Percentiles rank a stretch among this genome's conserved stretches.
These are phyloP conservation scores for Ceratorhiza oryzae-sativae DNA, from an alignment of 1,284 basidiomycete genomes.

Conservation along the genomic window DNA sequence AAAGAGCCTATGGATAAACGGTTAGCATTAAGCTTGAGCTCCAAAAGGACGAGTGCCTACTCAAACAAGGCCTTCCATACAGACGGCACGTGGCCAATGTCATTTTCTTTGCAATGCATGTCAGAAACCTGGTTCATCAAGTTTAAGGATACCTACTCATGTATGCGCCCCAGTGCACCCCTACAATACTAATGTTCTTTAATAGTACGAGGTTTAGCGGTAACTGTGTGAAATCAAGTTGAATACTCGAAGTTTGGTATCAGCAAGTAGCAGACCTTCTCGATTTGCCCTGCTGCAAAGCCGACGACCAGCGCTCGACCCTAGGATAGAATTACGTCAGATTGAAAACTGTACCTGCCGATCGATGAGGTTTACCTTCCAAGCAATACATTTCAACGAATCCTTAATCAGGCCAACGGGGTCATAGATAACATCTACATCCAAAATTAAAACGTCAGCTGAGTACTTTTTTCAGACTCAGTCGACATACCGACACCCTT, in stretches of 20 bases:
- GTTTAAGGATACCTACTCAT: slow-evolving; percentile 53
- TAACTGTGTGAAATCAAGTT: slow-evolving; percentile 58
- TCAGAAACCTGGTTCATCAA: background rate
- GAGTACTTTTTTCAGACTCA: background rate
- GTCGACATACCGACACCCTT: slow-evolving; percentile 68
- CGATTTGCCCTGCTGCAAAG: slow-evolving; percentile 87
- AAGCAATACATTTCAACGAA: slow-evolving; percentile 88
- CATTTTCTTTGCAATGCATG: slow-evolving; percentile 60
- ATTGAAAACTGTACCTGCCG: background rate
- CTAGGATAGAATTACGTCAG: background rate
- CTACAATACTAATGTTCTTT: slow-evolving; percentile 84
- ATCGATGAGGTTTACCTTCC: slow-evolving; percentile 61
- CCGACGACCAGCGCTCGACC: slow-evolving; percentile 91
- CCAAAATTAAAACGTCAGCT: background rate
- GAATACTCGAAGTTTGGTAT: background rate
- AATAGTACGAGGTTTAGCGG: slow-evolving; percentile 88
- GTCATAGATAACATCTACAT: slow-evolving; percentile 79
- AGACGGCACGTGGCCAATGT: slow-evolving; percentile 66
- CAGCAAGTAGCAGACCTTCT: slow-evolving; percentile 68
- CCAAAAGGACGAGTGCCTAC: slow-evolving; percentile 51
- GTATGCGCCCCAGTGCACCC: slow-evolving; percentile 89
- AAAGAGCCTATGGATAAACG: slow-evolving; percentile 62
- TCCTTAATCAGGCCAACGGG: slow-evolving; percentile 84
- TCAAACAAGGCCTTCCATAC: slow-evolving; percentile 81
- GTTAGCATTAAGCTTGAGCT: background rate